phyloP scores from a whole-genome alignment of 2,329 filamentous ascomycete species.

The Scytalidium sp. region DNA sequence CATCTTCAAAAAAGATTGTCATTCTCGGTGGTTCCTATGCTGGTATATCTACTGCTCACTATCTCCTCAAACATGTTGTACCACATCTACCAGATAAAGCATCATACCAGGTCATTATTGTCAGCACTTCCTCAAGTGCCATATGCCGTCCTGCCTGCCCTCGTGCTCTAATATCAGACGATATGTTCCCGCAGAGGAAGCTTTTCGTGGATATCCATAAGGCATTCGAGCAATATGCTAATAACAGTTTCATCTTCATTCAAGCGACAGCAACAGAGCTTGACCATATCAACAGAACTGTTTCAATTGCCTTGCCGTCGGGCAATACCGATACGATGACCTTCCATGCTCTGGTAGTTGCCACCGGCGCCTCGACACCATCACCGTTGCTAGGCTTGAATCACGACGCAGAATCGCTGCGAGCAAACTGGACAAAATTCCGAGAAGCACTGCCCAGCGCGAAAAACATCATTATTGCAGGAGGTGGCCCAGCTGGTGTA shows the following conservation, averaged over 20 bases:
- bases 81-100: slow-evolving; percentile 33
- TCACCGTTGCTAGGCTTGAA: slow-evolving; percentile 42
- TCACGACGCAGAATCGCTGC: slow-evolving; percentile 29
- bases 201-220: slow-evolving; percentile 38
- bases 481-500: slow-evolving; percentile 41
- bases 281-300: slow-evolving; percentile 29
- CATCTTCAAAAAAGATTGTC: slow-evolving; percentile 33
- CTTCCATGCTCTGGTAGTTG: slow-evolving; percentile 46
- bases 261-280: slow-evolving; percentile 36
- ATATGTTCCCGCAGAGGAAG: slow-evolving; percentile 39
- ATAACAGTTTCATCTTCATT: slow-evolving; percentile 36
- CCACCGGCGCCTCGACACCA: slow-evolving; percentile 42
- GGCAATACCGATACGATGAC: slow-evolving; percentile 18
- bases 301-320: slow-evolving; percentile 23
- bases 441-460: slow-evolving; percentile 35
- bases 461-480: slow-evolving; percentile 41
- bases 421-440: slow-evolving; percentile 35
- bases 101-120: slow-evolving; percentile 38
- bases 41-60: slow-evolving; percentile 49
- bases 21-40: slow-evolving; percentile 52
- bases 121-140: slow-evolving; percentile 38
- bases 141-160: slow-evolving; percentile 43
- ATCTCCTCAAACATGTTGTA: slow-evolving; percentile 49
- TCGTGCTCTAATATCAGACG: slow-evolving; percentile 43
- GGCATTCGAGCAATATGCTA: slow-evolving; percentile 37